phyloP scores from a whole-genome alignment of 108 stramenopile species.

The Discostella stelligeroides region DNA sequence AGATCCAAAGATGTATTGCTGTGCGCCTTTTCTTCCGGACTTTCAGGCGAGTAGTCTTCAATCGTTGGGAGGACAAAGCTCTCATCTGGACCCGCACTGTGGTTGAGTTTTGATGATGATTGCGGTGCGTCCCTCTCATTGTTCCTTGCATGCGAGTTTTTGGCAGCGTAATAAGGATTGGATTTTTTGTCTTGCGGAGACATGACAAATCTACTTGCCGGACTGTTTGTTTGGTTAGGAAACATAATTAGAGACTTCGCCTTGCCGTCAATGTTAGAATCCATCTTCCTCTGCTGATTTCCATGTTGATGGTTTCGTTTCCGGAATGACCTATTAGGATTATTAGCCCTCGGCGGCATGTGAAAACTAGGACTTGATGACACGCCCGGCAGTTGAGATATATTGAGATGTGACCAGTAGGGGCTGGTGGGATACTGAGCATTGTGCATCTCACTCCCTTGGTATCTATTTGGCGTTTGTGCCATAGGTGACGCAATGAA shows the following conservation, averaged over 20 bases:
- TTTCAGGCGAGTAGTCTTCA: constrained; percentile 39
- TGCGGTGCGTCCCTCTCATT: constrained; percentile 5
- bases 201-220: constrained; percentile 50
- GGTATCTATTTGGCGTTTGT: constrained; percentile 35
- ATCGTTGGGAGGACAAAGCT: constrained; percentile 53
- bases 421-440: constrained; percentile 35
- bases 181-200: constrained; percentile 39
- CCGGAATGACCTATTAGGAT: constrained; percentile 22
- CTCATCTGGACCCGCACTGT: constrained; percentile 40
- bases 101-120: constrained; percentile 32
- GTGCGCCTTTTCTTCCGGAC: constrained; percentile 18
- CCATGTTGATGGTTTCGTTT: constrained; percentile 22
- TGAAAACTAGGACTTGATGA: constrained; percentile 43
- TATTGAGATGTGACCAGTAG: constrained; percentile 46
- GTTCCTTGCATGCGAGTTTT: constrained; percentile 9
- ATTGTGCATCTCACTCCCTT: constrained; percentile 14
- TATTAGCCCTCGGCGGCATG: constrained; percentile 26
- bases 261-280: constrained; percentile 28
- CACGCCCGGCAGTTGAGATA: constrained; percentile 49
- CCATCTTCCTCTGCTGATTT: constrained; percentile 12
- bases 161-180: constrained; percentile 29
- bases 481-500: constrained; percentile 22
- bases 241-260: constrained; percentile 49
- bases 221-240: constrained; percentile 47
- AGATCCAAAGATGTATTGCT: constrained; percentile 13